phyloP scores from a whole-genome alignment of 164 flowering plant species.

The Chimonanthus praecox region DNA sequence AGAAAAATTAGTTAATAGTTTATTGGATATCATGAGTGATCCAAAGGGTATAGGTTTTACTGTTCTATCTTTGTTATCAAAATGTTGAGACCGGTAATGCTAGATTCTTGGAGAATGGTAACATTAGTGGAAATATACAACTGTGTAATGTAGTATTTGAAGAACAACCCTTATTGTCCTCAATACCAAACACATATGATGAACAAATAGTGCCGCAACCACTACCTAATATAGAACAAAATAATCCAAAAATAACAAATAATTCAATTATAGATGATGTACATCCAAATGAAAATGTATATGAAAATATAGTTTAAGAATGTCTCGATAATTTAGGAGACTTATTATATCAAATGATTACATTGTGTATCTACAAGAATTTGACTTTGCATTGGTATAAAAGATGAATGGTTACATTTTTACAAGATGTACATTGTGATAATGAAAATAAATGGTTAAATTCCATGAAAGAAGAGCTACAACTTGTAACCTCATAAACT shows the following conservation, averaged over 20 bases:
- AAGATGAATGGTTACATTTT: too few relatives aligned
- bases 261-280: background rate
- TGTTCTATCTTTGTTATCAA: background rate
- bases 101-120: slow-evolving; percentile 1
- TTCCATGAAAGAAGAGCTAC: too few relatives aligned
- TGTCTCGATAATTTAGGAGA: background rate
- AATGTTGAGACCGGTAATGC: background rate
- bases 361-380: background rate
- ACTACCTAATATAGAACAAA: background rate
- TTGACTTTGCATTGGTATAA: background rate
- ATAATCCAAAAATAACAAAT: background rate
- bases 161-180: too few relatives aligned
- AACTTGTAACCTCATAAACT: too few relatives aligned
- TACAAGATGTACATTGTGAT: too few relatives aligned
- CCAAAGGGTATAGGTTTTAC: slow-evolving; percentile 7
- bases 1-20: background rate
- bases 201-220: background rate
- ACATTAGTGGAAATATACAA: background rate
- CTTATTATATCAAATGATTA: background rate
- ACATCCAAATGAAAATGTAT: background rate
- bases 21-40: background rate
- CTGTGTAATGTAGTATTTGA: too few relatives aligned
- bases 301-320: background rate
- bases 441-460: too few relatives aligned
- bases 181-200: background rate